phyloP scores from a whole-genome alignment of 1,284 basidiomycete genomes.

The Vanrija humicola region DNA sequence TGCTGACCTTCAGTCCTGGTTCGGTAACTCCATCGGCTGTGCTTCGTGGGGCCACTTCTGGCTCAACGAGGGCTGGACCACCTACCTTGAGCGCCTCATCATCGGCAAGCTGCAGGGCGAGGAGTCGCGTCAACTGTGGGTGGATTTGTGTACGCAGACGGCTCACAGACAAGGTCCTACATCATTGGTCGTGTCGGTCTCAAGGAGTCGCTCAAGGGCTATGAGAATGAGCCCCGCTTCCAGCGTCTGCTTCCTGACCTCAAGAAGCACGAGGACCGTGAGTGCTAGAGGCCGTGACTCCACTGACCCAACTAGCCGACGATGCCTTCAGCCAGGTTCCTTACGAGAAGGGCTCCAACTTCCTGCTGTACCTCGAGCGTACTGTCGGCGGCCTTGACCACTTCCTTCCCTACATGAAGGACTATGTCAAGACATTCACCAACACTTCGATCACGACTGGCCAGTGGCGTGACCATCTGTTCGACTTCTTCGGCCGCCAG shows the following conservation, averaged over 20 bases:
- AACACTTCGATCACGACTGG: slow-evolving; percentile 80
- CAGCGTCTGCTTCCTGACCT: slow-evolving; percentile 84
- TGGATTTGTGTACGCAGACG: neutral
- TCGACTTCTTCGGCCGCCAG: slow-evolving; percentile 62
- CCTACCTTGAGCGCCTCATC: slow-evolving; percentile 79
- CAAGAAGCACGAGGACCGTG: slow-evolving; percentile 52
- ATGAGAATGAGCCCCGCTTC: slow-evolving; percentile 57
- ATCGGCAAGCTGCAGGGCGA: slow-evolving; percentile 70
- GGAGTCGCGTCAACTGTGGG: slow-evolving; percentile 66
- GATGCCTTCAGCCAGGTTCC: slow-evolving; percentile 68
- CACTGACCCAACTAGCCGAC: slow-evolving; percentile 55
- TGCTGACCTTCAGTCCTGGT: slow-evolving; percentile 63
- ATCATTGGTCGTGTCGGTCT: slow-evolving; percentile 59
- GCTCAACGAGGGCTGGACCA: slow-evolving; percentile 92
- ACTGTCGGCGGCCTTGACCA: slow-evolving; percentile 80
- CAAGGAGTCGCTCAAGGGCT: slow-evolving; percentile 62
- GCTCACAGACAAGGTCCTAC: slow-evolving; percentile 35
- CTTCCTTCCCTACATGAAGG: slow-evolving; percentile 75
- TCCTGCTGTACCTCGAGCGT: slow-evolving; percentile 65
- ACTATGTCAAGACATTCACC: slow-evolving; percentile 50
- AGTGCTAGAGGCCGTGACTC: neutral
- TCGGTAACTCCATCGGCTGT: slow-evolving; percentile 68
- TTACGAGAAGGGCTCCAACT: slow-evolving; percentile 72
- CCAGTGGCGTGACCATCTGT: slow-evolving; percentile 84
- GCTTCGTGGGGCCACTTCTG: slow-evolving; percentile 66